Percentiles rank a stretch among this genome's conserved stretches.
Conservation (phyloP, 2,329 filamentous ascomycete genomes). For the Tolypocladium ovalisporum region DNA sequence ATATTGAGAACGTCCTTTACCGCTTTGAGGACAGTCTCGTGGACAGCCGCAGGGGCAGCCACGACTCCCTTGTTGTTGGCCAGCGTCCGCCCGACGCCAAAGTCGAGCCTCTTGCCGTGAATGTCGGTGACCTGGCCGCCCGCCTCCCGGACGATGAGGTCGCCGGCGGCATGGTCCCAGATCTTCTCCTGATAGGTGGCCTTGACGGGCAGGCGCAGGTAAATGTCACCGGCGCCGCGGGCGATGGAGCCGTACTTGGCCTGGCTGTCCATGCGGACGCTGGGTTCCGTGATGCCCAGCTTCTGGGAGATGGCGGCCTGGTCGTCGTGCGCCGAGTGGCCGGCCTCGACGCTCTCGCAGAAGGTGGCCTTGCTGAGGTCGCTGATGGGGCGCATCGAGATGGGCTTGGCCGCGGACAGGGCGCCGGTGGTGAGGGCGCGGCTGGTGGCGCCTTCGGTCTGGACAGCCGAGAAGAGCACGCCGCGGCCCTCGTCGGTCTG, state of each 20-base stretch:
- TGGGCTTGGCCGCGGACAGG: slow-evolving; percentile 46
- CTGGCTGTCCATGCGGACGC: slow-evolving; percentile 93
- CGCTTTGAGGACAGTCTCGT: slow-evolving; percentile 64
- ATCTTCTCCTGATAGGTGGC: slow-evolving; percentile 97
- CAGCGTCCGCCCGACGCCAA: slow-evolving; percentile 75
- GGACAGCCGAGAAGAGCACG: slow-evolving; percentile 78
- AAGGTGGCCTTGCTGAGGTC: slow-evolving; percentile 77
- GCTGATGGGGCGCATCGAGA: slow-evolving; percentile 67
- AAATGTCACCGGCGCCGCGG: slow-evolving; percentile 86
- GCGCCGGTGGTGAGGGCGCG: slow-evolving; percentile 50
- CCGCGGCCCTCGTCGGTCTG: slow-evolving; percentile 69
- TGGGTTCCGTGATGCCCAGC: slow-evolving; percentile 79
- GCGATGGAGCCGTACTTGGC: slow-evolving; percentile 97
- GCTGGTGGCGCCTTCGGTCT: slow-evolving; percentile 70
- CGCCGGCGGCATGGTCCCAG: slow-evolving; percentile 96
- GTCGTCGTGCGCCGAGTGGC: slow-evolving; percentile 81
- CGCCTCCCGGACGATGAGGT: slow-evolving; percentile 87
- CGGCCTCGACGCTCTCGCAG: slow-evolving; percentile 93
- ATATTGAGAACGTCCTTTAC: slow-evolving; percentile 66
- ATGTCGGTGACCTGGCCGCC: slow-evolving; percentile 89
- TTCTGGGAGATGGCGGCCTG: slow-evolving; percentile 69
- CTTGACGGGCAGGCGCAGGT: slow-evolving; percentile 76
- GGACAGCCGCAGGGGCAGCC: slow-evolving; percentile 68
- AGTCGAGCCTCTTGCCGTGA: slow-evolving; percentile 74
- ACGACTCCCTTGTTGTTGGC: slow-evolving; percentile 89